Evolutionary conservation across 1,284 basidiomycete genomes (phyloP), one percentile per base, ranked within the genome.

Genomic region (Mycena sp.): DNA sequence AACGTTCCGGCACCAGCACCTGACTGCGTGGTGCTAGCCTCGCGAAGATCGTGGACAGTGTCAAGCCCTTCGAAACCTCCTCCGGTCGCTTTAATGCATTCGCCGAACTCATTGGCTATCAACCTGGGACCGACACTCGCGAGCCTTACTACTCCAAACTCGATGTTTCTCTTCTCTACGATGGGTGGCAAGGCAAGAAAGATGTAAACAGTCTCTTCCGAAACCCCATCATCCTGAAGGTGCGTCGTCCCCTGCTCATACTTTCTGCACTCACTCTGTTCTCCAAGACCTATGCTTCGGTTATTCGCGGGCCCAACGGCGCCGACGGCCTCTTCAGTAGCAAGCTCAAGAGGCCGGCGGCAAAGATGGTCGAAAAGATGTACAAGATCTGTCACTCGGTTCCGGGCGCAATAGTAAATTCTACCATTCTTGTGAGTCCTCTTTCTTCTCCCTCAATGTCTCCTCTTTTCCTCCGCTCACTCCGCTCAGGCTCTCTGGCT

Each of bases 241-340:
- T 50, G 16, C 29, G 56, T 35, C 10, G 30, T 5, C 5, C 26
- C 28, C 23, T 9, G 14, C 29, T 32, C 28, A 14, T 29, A n/a
- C 9, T 21, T 12, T n/a, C 19, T 32, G 12, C 28, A 10, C 32
- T 35, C 7, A 6, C 51, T 19, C 9, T 14, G n/a, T n/a, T n/a
- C 32, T 7, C 32, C 32, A 7, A 35, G 32, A 35, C 14, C 7
- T 14, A 35, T 35, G 32, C 32, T 35, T 35, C 9, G 7, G 14
- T 35, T 14, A 35, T 35, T 35, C 32, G 32, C 32, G 32, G 32
- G 14, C 32, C 56, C 40, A 53, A 45, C 10, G 62, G 62, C 32
- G 54, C 62, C 16, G 45, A 49, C 7, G 56, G 57, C 2, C 62
- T 58, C 21, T 48, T 63, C 28, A 40, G 38, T 23, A 40, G 61